Evolutionary conservation across 768 basidiomycete species (phyloP).

Genomic region (Lyophyllum atratum): DNA sequence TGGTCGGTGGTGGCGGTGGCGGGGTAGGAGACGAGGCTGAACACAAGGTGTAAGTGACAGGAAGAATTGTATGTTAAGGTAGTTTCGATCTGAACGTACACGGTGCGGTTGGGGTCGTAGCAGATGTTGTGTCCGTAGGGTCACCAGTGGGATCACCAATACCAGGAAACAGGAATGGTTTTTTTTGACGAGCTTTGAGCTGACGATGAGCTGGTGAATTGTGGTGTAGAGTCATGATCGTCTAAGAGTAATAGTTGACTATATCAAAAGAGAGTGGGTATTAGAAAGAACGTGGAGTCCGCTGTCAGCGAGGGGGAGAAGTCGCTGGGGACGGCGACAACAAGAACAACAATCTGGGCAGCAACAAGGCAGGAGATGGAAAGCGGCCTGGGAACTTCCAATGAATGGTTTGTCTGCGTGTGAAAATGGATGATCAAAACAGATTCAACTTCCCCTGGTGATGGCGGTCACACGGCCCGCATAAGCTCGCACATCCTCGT

Average conservation of each 20-base stretch:
- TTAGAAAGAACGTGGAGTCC: slow-evolving; percentile 20
- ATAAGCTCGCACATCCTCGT: too few relatives aligned
- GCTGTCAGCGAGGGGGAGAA: background rate
- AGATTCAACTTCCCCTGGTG: background rate
- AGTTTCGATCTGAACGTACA: background rate
- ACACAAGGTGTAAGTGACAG: background rate
- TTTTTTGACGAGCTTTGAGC: slow-evolving; percentile 19
- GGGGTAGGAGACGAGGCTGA: background rate
- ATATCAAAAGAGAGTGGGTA: slow-evolving; percentile 10
- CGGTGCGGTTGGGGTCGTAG: background rate
- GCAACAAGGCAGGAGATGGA: background rate
- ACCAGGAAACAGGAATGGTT: background rate
- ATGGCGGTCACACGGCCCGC: background rate
- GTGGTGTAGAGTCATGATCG: slow-evolving; percentile 30
- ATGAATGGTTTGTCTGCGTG: background rate
- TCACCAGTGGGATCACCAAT: background rate
- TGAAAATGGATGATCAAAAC: background rate
- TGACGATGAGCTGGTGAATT: slow-evolving; percentile 28
- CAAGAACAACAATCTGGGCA: slow-evolving; percentile 2
- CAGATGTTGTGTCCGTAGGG: background rate
- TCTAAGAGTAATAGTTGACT: background rate
- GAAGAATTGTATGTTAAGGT: background rate
- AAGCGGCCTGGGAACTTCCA: slow-evolving; percentile 5
- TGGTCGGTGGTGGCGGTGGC: background rate
- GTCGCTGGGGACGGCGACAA: background rate